Evolutionary conservation across 1,139 yeast species (phyloP).

Genomic region (Magnusiomyces ingens): DNA sequence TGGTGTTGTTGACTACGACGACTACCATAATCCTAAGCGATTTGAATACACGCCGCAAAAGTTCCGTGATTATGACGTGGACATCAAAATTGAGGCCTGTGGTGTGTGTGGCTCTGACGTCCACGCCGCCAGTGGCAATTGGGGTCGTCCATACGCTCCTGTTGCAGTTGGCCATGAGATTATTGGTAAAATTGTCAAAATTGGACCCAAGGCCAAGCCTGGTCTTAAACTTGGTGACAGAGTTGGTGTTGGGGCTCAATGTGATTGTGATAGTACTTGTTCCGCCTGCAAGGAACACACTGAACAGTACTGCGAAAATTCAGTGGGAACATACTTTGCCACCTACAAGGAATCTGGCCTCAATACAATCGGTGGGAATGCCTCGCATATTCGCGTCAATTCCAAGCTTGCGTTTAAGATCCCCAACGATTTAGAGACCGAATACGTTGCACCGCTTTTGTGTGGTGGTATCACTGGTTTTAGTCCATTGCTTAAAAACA

Average conservation of each 20-base stretch:
- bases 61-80: conserved; percentile 31
- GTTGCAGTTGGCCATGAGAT: conserved; percentile 48
- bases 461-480: conserved; percentile 64
- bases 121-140: conserved; percentile 40
- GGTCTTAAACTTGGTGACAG: conserved; percentile 49
- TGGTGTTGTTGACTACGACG: conserved; percentile 2
- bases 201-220: conserved; percentile 35
- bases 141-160: conserved; percentile 35
- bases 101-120: conserved; percentile 61
- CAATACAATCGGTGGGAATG: conserved; percentile 52
- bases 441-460: conserved; percentile 53
- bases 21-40: conserved; percentile 1
- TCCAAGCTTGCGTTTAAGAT: conserved; percentile 49
- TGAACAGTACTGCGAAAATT: conserved; percentile 46
- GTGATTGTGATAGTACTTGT: conserved; percentile 45
- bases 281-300: conserved; percentile 40
- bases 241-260: conserved; percentile 57
- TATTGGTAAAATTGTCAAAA: conserved; percentile 46
- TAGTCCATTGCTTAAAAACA: conserved; percentile 49
- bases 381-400: conserved; percentile 49
- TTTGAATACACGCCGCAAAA: conserved; percentile 6
- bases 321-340: conserved; percentile 39
- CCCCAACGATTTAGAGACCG: conserved; percentile 46
- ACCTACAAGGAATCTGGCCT: conserved; percentile 22
- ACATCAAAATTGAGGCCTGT: conserved; percentile 43